phyloP scores from a whole-genome alignment of 306 rosid genomes.

The Trifolium subterraneum region DNA sequence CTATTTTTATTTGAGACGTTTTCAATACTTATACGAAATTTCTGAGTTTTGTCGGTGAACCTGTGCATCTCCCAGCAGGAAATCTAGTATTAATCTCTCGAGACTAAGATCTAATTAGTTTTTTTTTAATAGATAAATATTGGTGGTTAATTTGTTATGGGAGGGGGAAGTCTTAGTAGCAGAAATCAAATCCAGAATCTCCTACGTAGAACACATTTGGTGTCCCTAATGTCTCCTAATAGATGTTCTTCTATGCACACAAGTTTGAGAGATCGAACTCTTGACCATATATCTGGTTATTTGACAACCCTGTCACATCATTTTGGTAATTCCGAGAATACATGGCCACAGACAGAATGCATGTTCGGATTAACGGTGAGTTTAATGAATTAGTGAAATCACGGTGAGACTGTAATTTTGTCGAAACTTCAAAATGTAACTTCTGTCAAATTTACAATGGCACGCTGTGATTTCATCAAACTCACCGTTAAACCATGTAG shows the following conservation, averaged over 20 bases:
- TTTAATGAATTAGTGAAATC: background rate
- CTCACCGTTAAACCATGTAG: too few relatives aligned
- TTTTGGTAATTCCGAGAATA: background rate
- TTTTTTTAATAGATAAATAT: too few relatives aligned
- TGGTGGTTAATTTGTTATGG: background rate
- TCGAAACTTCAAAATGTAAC: too few relatives aligned
- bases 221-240: background rate
- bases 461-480: too few relatives aligned
- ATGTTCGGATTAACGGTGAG: background rate
- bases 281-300: background rate
- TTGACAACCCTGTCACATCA: background rate
- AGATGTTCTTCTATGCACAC: background rate
- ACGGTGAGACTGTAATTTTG: background rate
- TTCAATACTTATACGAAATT: slow-evolving; percentile 19
- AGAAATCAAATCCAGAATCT: background rate
- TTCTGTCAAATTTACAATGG: too few relatives aligned
- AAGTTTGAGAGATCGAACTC: background rate
- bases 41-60: background rate
- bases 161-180: background rate
- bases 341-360: background rate
- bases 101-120: background rate
- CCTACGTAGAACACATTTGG: background rate
- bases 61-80: background rate
- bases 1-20: background rate
- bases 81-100: background rate